Evolutionary conservation across 2,329 filamentous ascomycete species (phyloP), one percentile per base, ranked within the genome.

Genomic region (Neopestalotiopsis clavispora): DNA sequence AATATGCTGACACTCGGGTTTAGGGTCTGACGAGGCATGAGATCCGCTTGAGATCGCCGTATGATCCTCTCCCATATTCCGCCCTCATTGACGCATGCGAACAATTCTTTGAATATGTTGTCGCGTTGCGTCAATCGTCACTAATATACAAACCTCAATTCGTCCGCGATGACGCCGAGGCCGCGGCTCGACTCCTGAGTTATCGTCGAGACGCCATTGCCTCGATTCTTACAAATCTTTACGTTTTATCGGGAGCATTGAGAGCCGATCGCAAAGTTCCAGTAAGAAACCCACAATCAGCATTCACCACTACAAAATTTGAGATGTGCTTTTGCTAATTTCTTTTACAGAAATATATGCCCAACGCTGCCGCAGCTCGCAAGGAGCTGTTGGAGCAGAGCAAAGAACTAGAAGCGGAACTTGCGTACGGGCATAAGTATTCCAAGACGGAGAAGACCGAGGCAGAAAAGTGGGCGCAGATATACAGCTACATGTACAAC

Each of bases 31-130:
- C 88, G 0, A 83, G 85, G 20, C 88, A 90, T 72, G 88, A 90
- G 72, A 84, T 89, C 71, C 86, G 88, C 2, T 82, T 90, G 45
- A 84, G 87, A 28, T 87, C 83, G 1, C 85, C 86, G 1, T 90
- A 90, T 71, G 82, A 90, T 67, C 84, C 86, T 1, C 77, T 86
- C 1, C 86, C 87, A 0, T 89, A 89, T 75, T 85, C 84, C 2
- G 86, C 83, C 14, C 83, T 90, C 5, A 86, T 88, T 62, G 84
- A 86, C 70, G 81, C 83, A 6, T 88, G 85, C 67, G 87, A 90
- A 74, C 81, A 82, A 4, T 89, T 90, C 79, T 89, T 89, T 71
- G 87, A 89, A 71, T 85, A 89, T 70, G 81, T 89, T 68, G 84
- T 89, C 32, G 82, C 86, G 20, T 83, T 90, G 4, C 85, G 88